Evolutionary conservation across 179 eudicot species (phyloP).

Genomic region (Patellifolia procumbens): DNA sequence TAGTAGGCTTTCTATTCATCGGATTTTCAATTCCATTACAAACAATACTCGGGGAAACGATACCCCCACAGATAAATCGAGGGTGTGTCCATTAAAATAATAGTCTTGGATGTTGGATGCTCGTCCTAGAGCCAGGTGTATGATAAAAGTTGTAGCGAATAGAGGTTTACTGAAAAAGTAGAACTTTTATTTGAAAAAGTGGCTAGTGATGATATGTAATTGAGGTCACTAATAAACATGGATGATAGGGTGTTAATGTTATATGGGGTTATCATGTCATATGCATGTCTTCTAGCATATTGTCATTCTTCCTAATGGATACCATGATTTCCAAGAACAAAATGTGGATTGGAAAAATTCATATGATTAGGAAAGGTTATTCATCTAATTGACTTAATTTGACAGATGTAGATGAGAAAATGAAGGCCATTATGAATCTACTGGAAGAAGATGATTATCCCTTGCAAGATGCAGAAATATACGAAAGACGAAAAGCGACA

Average conservation of each 20-base stretch:
- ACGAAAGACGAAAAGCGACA: conserved; percentile 16
- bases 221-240: too few relatives aligned
- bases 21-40: neutral
- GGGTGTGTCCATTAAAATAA: too few relatives aligned
- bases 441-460: conserved; percentile 22
- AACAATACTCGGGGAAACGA: too few relatives aligned
- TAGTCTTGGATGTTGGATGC: too few relatives aligned
- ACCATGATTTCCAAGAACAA: neutral
- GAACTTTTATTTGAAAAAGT: too few relatives aligned
- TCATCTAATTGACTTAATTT: neutral
- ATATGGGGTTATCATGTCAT: neutral
- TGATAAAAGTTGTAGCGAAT: too few relatives aligned
- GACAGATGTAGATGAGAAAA: conserved; percentile 33
- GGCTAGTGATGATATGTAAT: too few relatives aligned
- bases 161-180: too few relatives aligned
- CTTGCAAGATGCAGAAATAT: neutral
- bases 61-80: too few relatives aligned
- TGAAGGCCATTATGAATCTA: conserved; percentile 22
- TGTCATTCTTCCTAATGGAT: neutral
- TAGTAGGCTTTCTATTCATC: neutral
- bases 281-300: neutral
- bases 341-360: neutral
- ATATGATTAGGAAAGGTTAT: neutral
- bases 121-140: too few relatives aligned
- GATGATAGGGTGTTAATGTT: too few relatives aligned